Evolutionary conservation across 176 grass and related monocot genomes (phyloP).

Genomic region (Oryza brachyantha): DNA sequence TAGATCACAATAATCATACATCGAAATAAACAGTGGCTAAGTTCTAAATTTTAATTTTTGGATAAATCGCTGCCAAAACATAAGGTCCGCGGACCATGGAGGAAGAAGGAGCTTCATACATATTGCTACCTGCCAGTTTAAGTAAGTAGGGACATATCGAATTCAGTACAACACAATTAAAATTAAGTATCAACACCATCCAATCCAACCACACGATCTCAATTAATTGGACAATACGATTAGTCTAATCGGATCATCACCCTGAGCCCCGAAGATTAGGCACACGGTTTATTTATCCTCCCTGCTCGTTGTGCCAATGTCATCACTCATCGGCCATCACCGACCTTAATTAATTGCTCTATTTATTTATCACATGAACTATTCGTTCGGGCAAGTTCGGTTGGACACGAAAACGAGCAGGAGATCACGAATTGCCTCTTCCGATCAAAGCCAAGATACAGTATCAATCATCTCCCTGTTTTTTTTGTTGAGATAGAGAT

Average conservation of each 20-base stretch:
- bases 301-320: neutral
- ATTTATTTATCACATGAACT: neutral
- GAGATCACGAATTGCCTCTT: neutral
- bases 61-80: too few relatives aligned
- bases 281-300: neutral
- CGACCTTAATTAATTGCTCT: neutral
- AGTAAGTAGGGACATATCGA: too few relatives aligned
- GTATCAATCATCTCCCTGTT: too few relatives aligned
- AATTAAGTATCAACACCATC: too few relatives aligned
- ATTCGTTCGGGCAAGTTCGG: neutral
- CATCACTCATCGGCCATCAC: neutral
- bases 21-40: too few relatives aligned
- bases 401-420: neutral
- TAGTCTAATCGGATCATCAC: neutral
- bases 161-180: too few relatives aligned
- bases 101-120: too few relatives aligned
- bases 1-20: too few relatives aligned
- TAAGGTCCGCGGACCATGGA: too few relatives aligned
- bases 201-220: neutral
- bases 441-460: neutral
- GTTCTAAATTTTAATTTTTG: too few relatives aligned
- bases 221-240: neutral
- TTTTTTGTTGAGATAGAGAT: neutral
- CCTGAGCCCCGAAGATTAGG: neutral
- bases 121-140: too few relatives aligned